phyloP scores from a whole-genome alignment of 1,139 yeast genomes.

The Pichia sp. region DNA sequence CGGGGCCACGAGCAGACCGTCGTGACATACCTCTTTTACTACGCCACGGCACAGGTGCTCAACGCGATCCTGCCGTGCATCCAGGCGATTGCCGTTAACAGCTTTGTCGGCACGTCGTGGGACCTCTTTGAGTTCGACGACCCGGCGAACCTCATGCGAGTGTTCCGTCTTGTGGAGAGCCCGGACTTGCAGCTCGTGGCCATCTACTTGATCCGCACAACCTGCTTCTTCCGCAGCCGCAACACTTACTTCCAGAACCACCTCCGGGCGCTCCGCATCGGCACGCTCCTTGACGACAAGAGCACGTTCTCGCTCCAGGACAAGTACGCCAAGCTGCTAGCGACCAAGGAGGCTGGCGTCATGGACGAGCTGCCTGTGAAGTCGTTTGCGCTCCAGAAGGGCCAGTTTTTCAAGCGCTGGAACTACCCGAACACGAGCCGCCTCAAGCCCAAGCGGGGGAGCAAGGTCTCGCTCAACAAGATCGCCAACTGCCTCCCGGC shows the following conservation, averaged over 20 bases:
- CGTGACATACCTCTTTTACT: not conserved
- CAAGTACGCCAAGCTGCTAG: not conserved
- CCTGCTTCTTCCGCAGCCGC: slow-evolving; percentile 10
- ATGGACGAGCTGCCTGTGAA: slow-evolving; percentile 6
- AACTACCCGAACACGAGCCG: slow-evolving; percentile 4
- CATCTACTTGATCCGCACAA: slow-evolving; percentile 11
- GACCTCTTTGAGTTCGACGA: not conserved
- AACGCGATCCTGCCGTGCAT: not conserved
- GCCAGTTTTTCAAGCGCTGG: slow-evolving; percentile 5
- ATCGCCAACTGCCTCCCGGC: not conserved
- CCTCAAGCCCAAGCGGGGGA: not conserved
- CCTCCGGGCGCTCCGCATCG: not conserved
- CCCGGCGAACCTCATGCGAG: not conserved
- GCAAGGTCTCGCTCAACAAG: not conserved
- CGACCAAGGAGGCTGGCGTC: not conserved
- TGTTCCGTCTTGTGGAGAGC: not conserved
- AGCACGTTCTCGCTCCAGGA: not conserved
- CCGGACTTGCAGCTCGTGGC: not conserved
- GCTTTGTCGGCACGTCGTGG: not conserved
- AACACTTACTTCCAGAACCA: not conserved
- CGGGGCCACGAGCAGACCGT: not conserved
- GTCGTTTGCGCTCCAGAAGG: slow-evolving; percentile 7
- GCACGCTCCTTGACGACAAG: not conserved
- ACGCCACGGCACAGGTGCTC: not conserved
- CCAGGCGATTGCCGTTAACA: not conserved